Conservation (phyloP, 441 rosid species). For the Manihot esculenta region DNA sequence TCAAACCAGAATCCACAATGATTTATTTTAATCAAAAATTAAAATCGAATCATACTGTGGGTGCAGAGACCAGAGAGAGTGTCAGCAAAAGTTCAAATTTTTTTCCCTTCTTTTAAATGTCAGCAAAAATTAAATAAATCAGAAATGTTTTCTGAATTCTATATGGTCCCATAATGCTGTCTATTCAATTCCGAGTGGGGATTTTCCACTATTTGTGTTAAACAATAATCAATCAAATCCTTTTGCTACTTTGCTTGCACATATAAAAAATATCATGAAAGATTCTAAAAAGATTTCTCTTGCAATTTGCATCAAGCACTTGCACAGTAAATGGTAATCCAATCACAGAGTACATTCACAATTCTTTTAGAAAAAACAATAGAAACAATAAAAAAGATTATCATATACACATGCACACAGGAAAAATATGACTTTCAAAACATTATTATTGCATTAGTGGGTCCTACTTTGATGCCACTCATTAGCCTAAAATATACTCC, state of each 20-base stretch:
- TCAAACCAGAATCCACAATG: too few relatives aligned
- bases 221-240: background rate
- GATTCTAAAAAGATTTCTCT: background rate
- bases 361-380: too few relatives aligned
- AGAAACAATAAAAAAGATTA: background rate
- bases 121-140: slow-evolving; percentile 8
- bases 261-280: background rate
- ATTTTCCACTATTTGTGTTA: slow-evolving; percentile 3
- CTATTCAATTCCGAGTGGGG: slow-evolving; percentile 9
- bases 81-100: too few relatives aligned
- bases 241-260: background rate
- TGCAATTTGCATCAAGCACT: slow-evolving; percentile 8
- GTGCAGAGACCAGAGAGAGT: too few relatives aligned
- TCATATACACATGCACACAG: background rate
- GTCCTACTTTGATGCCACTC: slow-evolving; percentile 5
- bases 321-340: background rate
- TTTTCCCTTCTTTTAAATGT: too few relatives aligned
- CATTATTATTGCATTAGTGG: background rate
- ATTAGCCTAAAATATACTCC: background rate
- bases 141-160: background rate
- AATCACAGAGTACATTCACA: background rate
- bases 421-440: background rate
- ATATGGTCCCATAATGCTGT: background rate
- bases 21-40: too few relatives aligned
- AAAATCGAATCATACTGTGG: too few relatives aligned